Conservation (phyloP, 2,329 filamentous ascomycete species). For the Arthroderma sp. region DNA sequence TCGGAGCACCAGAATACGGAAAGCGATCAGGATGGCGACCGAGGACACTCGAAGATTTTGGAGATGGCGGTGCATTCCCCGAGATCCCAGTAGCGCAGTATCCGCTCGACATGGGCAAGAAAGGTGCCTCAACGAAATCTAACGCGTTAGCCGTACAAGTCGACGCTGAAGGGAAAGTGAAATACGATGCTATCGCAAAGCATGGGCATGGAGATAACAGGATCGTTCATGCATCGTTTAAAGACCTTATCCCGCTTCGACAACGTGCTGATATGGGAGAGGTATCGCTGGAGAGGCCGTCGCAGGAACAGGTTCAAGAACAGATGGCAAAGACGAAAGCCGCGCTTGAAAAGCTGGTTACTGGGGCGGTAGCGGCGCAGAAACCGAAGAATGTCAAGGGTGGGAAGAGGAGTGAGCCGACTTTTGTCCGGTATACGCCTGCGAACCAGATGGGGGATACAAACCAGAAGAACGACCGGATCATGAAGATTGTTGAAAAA, state of each 20-base stretch:
- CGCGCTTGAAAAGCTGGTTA: conserved; percentile 68
- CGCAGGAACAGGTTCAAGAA: conserved; percentile 67
- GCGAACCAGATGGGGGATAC: conserved; percentile 91
- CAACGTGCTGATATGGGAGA: conserved; percentile 89
- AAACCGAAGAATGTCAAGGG: conserved; percentile 91
- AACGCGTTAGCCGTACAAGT: conserved; percentile 91
- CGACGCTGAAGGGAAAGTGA: conserved; percentile 80
- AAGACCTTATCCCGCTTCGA: conserved; percentile 85
- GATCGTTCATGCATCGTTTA: conserved; percentile 90
- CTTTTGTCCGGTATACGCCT: conserved; percentile 89
- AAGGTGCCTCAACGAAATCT: conserved; percentile 51
- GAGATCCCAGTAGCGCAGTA: conserved; percentile 92
- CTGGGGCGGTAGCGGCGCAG: conserved; percentile 76
- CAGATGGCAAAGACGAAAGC: conserved; percentile 81
- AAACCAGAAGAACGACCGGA: conserved; percentile 76
- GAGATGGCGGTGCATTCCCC: conserved; percentile 90
- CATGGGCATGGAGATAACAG: conserved; percentile 74
- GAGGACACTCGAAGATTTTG: conserved; percentile 77
- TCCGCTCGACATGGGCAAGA: conserved; percentile 85
- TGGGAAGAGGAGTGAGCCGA: conserved; percentile 67
- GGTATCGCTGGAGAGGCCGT: conserved; percentile 72
- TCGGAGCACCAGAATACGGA: conserved; percentile 76
- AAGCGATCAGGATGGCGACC: conserved; percentile 84
- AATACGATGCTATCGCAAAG: conserved; percentile 88
- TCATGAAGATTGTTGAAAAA: conserved; percentile 95